Conservation (phyloP, 1,284 basidiomycete species). For the Irpex sp. region DNA sequence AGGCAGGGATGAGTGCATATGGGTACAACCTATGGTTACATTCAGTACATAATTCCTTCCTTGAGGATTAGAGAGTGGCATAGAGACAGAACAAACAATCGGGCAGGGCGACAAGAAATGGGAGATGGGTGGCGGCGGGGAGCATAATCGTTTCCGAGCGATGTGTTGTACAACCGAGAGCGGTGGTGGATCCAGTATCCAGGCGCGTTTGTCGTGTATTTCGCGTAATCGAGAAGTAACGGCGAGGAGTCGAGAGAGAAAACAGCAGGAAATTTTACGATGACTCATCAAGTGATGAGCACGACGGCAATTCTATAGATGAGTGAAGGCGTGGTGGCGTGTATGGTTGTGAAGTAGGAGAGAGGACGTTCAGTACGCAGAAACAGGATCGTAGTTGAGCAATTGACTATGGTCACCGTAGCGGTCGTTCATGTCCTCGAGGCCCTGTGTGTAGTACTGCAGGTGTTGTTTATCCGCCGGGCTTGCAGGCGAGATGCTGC, state of each 20-base stretch:
- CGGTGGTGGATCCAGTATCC: conserved; percentile 1
- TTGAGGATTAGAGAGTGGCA: conserved; percentile 1
- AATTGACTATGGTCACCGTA: conserved; percentile 22
- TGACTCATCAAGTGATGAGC: not conserved
- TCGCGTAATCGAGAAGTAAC: not conserved
- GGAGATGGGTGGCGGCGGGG: not conserved
- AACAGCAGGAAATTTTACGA: not conserved
- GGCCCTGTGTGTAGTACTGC: conserved; percentile 14
- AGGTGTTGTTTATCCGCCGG: conserved; percentile 8
- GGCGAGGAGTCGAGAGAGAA: conserved; percentile 1
- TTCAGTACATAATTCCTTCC: not conserved
- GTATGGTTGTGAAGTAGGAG: not conserved
- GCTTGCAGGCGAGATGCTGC: not conserved
- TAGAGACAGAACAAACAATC: conserved; percentile 1
- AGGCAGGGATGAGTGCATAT: conserved; percentile 5
- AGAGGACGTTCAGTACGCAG: not conserved
- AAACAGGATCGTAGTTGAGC: conserved; percentile 6
- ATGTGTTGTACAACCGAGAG: conserved; percentile 11
- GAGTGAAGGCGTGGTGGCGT: not conserved
- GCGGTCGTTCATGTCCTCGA: conserved; percentile 15
- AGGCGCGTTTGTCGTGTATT: conserved; percentile 1
- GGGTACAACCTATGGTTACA: conserved; percentile 3
- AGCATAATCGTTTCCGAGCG: not conserved
- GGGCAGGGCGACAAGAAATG: not conserved
- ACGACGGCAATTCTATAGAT: not conserved